These are phyloP conservation scores for Aspergillus sp. DNA, from an alignment of 2,329 filamentous ascomycete genomes.

Conservation along the genomic window DNA sequence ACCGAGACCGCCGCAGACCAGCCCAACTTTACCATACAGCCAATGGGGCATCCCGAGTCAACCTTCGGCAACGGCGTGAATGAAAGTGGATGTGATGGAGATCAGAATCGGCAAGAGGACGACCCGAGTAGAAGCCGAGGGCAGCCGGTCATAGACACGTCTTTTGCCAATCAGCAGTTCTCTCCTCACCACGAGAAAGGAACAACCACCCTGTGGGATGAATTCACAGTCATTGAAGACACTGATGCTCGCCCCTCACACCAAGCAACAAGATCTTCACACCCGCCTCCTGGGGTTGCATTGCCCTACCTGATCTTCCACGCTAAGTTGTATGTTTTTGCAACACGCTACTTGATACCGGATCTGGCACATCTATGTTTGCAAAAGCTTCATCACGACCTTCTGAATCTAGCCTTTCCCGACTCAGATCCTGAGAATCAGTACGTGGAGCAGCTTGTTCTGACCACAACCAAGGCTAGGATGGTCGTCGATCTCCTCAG, in stretches of 20 bases:
- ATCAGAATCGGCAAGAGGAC: background rate
- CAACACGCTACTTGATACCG: conserved; percentile 43
- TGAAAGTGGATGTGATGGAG: background rate
- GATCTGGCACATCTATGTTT: conserved; percentile 42
- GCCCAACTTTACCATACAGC: background rate
- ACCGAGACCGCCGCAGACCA: background rate
- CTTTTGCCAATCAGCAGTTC: conserved; percentile 36
- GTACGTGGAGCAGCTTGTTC: conserved; percentile 21
- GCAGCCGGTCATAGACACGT: conserved; percentile 34
- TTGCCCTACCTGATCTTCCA: conserved; percentile 44
- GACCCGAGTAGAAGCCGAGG: conserved; percentile 3
- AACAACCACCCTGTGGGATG: conserved; percentile 39
- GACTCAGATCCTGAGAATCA: conserved; percentile 18
- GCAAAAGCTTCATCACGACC: conserved; percentile 40
- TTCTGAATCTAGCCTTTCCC: conserved; percentile 32
- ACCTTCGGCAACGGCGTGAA: conserved; percentile 3
- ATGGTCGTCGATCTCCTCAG: conserved; percentile 40
- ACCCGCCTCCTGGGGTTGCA: conserved; percentile 18
- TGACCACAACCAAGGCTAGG: conserved; percentile 30
- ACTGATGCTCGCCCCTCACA: conserved; percentile 23
- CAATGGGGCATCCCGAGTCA: conserved; percentile 5
- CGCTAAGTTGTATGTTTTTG: conserved; percentile 46
- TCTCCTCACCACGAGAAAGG: conserved; percentile 30
- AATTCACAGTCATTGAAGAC: conserved; percentile 39
- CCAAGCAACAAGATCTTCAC: conserved; percentile 9